Conservation (phyloP, 179 eudicot species). For the Silene coronaria region DNA sequence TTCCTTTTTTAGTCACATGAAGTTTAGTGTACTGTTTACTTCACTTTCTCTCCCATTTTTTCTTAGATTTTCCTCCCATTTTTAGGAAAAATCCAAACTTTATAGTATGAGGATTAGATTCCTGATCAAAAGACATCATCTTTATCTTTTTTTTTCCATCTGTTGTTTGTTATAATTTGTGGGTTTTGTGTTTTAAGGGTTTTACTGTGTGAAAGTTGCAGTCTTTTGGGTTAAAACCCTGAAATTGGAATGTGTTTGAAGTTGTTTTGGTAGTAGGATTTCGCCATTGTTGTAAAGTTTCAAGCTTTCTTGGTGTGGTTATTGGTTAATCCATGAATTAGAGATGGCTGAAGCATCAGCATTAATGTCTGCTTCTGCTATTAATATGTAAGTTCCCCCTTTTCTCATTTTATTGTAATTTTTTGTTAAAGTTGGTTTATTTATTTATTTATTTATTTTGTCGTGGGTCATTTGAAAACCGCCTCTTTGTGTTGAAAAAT, state of each 20-base stretch:
- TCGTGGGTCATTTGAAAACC: slow-evolving; percentile 14
- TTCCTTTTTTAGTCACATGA: slow-evolving; percentile 30
- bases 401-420: neutral
- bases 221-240: slow-evolving; percentile 13
- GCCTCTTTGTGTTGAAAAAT: neutral
- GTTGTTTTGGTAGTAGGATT: neutral
- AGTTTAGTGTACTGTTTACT: neutral
- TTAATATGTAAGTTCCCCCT: slow-evolving; percentile 21
- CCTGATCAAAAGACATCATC: neutral
- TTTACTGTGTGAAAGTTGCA: slow-evolving; percentile 12
- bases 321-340: slow-evolving; percentile 18
- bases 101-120: no score
- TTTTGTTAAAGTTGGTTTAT: neutral
- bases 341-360: slow-evolving; percentile 24
- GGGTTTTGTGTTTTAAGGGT: slow-evolving; percentile 18
- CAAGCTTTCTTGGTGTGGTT: slow-evolving; percentile 8
- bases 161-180: neutral
- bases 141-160: neutral
- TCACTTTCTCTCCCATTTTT: neutral
- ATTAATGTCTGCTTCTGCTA: slow-evolving; percentile 15
- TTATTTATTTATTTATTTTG: neutral
- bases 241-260: slow-evolving; percentile 14
- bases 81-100: slow-evolving; percentile 1
- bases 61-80: slow-evolving; percentile 12
- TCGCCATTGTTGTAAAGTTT: slow-evolving; percentile 24